Base-by-base conservation (phyloP, 139 green algal genomes). In the Closterium sp. region DNA sequence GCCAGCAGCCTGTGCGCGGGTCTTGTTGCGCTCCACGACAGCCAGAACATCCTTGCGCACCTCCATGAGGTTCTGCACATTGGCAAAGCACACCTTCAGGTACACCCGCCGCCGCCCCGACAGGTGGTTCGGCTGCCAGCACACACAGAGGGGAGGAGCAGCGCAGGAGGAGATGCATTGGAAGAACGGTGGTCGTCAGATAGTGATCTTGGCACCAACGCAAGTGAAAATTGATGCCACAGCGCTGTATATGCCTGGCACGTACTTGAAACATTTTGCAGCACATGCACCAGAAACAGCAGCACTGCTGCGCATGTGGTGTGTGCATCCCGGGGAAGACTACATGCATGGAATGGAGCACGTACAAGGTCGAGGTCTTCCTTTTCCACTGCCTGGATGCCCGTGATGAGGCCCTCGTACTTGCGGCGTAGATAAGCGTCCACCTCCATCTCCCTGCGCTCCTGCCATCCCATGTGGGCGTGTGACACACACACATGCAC, bases 301-400 rank as follows among this genome's bases (percentile, higher is more conserved):
- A 32, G 30, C 42, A 91, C 87, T 22, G 7, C 4, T 73, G n/a
- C 89, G n/a, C 19, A 86, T 90, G 85, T 88, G 85, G 9, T 11
- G 85, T 62, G 7, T 28, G 79, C 27, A 13, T n/a, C 29, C 24
- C 28, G 24, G 29, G 9, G 11, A 29, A 89, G 86, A 31, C 29
- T 89, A 27, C 38, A 50, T 9, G 38, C 38, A 50, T 50, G 38
- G 9, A 87, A 50, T 50, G 38, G 9, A 87, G 29, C 27, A 28
- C n/a, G 24, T 30, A 95, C 92, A 95, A 99, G 95, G 92, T 99
- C 97, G 42, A 99, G 96, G 95, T 99, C 98, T 94, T 99, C 97
- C 38, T 95, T 95, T 13, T 96, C 88, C 89, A 99, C 97, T 2
- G 97, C 85, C 91, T 97, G 95, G 70, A 98, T 95, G 31, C 96